These are phyloP conservation scores for Pseudoperonospora humuli DNA, from an alignment of 352 stramenopile genomes.

Conservation along the genomic window DNA sequence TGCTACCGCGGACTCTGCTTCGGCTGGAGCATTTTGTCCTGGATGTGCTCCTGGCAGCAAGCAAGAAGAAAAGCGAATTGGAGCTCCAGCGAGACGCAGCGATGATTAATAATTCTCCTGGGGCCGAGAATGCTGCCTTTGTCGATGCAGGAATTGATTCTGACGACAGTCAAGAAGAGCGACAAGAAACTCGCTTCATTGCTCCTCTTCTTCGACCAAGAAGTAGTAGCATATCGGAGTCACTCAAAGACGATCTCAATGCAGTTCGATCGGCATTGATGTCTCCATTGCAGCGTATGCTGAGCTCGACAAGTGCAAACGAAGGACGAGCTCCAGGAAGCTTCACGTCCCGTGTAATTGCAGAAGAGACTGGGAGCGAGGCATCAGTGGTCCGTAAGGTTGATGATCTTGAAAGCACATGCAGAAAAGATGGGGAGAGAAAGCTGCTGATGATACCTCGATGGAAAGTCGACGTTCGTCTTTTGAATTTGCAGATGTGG, in stretches of 20 bases:
- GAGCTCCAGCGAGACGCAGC: slow-evolving; percentile 31
- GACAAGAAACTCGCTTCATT: slow-evolving; percentile 22
- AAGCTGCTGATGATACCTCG: slow-evolving; percentile 11
- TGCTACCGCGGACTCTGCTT: slow-evolving; percentile 42
- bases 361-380: slow-evolving; percentile 17
- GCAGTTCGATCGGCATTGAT: slow-evolving; percentile 27
- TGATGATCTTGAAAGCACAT: neutral
- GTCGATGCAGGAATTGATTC: slow-evolving; percentile 21
- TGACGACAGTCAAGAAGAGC: slow-evolving; percentile 16
- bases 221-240: slow-evolving; percentile 53
- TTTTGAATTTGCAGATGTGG: slow-evolving; percentile 57
- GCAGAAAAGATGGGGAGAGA: neutral
- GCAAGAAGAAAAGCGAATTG: slow-evolving; percentile 32
- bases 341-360: slow-evolving; percentile 23
- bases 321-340: slow-evolving; percentile 18
- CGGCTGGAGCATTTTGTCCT: slow-evolving; percentile 51
- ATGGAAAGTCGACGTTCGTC: slow-evolving; percentile 38
- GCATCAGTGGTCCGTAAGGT: slow-evolving; percentile 6
- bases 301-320: slow-evolving; percentile 27
- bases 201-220: slow-evolving; percentile 23
- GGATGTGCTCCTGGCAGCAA: slow-evolving; percentile 40
- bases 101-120: slow-evolving; percentile 21
- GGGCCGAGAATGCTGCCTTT: slow-evolving; percentile 19
- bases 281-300: slow-evolving; percentile 37
- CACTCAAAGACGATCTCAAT: slow-evolving; percentile 35